These are phyloP conservation scores for Sphagnum contortum DNA, from an alignment of 225 moss, liverwort and hornwort species.

Conservation along the genomic window DNA sequence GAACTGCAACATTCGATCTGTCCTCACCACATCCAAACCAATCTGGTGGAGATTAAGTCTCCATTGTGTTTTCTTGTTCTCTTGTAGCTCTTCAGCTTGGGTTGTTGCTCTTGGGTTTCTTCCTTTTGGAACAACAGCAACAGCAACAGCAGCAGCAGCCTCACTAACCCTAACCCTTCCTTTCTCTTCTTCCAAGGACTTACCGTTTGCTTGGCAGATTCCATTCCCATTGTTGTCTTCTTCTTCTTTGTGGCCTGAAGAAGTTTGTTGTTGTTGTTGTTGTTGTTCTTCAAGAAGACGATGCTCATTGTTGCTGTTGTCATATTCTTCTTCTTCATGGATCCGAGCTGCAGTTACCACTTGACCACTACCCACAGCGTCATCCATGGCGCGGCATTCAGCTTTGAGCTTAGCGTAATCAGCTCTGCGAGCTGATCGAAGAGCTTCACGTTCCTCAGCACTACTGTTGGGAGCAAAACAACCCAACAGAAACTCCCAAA, in stretches of 20 bases:
- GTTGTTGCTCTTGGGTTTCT: too few relatives aligned
- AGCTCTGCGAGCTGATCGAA: slow-evolving; percentile 86
- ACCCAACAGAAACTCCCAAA: slow-evolving; percentile 95
- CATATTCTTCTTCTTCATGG: slow-evolving; percentile 28
- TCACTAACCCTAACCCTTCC: too few relatives aligned
- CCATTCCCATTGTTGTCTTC: too few relatives aligned
- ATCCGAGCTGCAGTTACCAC: slow-evolving; percentile 70
- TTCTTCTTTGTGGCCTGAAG: too few relatives aligned
- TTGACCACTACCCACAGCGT: slow-evolving; percentile 77
- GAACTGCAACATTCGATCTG: slow-evolving; percentile 88
- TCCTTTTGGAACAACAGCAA: too few relatives aligned
- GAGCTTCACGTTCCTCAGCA: slow-evolving; percentile 65
- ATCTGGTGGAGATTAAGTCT: slow-evolving; percentile 89
- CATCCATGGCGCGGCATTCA: slow-evolving; percentile 76
- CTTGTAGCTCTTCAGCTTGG: too few relatives aligned
- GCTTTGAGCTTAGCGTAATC: slow-evolving; percentile 84
- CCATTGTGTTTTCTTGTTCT: slow-evolving; percentile 33
- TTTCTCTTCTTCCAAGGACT: too few relatives aligned
- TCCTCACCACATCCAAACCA: slow-evolving; percentile 97
- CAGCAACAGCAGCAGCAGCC: too few relatives aligned
- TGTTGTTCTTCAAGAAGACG: too few relatives aligned
- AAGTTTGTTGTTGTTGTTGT: too few relatives aligned
- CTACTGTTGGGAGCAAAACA: slow-evolving; percentile 70
- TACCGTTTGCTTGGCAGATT: too few relatives aligned
- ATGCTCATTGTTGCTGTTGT: too few relatives aligned